Evolutionary conservation across 2,329 filamentous ascomycete genomes (phyloP).

Genomic region (Myriangium duriaei): DNA sequence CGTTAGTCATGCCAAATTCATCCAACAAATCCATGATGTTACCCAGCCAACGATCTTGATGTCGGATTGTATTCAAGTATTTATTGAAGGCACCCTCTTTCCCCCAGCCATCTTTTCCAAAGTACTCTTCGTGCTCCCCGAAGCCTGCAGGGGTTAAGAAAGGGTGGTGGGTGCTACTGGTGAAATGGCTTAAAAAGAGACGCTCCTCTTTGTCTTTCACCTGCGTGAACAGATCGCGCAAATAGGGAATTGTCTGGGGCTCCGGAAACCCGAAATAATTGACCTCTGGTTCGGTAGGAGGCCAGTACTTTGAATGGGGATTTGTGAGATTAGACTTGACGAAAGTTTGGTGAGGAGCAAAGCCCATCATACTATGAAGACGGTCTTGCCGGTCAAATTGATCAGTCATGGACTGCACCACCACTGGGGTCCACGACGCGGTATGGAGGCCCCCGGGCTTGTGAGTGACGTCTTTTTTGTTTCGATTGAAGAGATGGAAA

Average conservation of each 20-base stretch:
- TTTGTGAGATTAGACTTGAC: constrained; percentile 24
- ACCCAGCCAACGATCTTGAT: constrained; percentile 29
- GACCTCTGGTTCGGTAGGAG: constrained; percentile 17
- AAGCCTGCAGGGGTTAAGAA: constrained; percentile 25
- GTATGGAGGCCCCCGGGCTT: constrained; percentile 1
- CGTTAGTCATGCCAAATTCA: constrained; percentile 31
- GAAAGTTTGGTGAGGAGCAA: constrained; percentile 17
- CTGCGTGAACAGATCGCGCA: constrained; percentile 23
- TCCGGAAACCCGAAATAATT: constrained; percentile 36
- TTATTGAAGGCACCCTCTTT: constrained; percentile 20
- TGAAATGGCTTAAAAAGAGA: constrained; percentile 27
- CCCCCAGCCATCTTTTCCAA: neutral
- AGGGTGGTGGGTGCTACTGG: constrained; percentile 31
- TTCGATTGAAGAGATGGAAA: constrained; percentile 25
- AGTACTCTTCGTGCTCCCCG: constrained; percentile 5
- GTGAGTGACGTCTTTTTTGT: constrained; percentile 13
- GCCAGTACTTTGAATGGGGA: neutral
- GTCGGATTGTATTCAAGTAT: constrained; percentile 32
- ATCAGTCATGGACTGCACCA: constrained; percentile 29
- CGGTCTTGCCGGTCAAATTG: constrained; percentile 27
- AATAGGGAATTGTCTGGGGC: constrained; percentile 28
- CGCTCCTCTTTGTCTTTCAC: constrained; percentile 21
- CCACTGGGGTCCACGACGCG: neutral
- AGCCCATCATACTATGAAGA: constrained; percentile 27
- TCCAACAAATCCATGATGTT: constrained; percentile 30